Conservation (phyloP, 352 stramenopile genomes). For the Phytophthora citrophthora region DNA sequence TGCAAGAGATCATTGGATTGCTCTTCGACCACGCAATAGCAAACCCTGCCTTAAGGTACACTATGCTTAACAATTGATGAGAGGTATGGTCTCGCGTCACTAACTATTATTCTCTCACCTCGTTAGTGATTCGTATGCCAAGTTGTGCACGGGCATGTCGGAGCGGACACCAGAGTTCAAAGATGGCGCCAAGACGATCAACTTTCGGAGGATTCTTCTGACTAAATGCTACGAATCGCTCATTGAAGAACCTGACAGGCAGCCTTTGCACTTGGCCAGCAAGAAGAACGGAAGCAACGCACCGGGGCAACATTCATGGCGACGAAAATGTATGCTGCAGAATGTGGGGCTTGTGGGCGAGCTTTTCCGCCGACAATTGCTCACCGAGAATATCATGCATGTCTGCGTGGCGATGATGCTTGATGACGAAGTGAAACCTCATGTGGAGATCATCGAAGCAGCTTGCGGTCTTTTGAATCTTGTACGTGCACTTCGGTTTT, state of each 20-base stretch:
- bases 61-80: neutral
- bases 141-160: conserved; percentile 66
- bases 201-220: conserved; percentile 80
- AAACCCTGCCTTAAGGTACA: conserved; percentile 59
- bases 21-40: conserved; percentile 82
- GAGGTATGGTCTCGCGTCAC: neutral
- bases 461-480: conserved; percentile 67
- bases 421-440: conserved; percentile 69
- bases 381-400: conserved; percentile 88
- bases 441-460: conserved; percentile 70
- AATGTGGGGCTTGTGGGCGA: conserved; percentile 80
- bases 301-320: conserved; percentile 63
- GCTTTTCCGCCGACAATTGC: conserved; percentile 76
- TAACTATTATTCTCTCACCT: neutral
- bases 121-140: conserved; percentile 63
- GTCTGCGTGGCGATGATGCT: conserved; percentile 88
- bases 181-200: conserved; percentile 85
- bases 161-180: conserved; percentile 82
- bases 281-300: conserved; percentile 28
- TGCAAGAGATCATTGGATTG: conserved; percentile 71
- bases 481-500: conserved; percentile 30
- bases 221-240: conserved; percentile 85
- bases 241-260: conserved; percentile 68
- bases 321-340: conserved; percentile 75
- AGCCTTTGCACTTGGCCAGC: conserved; percentile 15